Base-by-base conservation (phyloP, 805 yeast genomes). In the Tetrapisispora iriomotensis region DNA sequence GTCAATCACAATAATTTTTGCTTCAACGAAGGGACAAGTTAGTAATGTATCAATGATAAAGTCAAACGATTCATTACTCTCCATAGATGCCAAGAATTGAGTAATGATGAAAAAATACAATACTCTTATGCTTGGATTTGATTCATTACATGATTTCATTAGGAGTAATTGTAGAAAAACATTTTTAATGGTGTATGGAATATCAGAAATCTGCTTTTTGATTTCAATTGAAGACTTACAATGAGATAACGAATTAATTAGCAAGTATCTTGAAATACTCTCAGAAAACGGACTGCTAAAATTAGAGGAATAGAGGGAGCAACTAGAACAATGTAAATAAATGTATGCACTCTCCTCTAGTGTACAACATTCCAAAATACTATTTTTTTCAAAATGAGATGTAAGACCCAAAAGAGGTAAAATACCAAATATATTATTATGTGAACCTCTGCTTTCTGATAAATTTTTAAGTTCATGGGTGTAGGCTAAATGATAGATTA, bases 31-130 rank as follows among this genome's bases (percentile, higher is more conserved):
- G 1, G 94, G 92, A 50, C 94, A 83, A 35, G 72, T 68, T 21
- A 67, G 64, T 36, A 90, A 64, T 0, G 88, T 71, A 53, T 84
- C 88, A 20, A 68, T 52, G 10, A 85, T 64, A 52, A 81, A 83
- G 3, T 64, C 64, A 59, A 75, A 84, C 1, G 82, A 61, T 12
- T 68, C 61, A 1, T 65, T 62, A 42, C 82, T 85, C 0, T 78
- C 72, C 29, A 78, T 59, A 19, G 71, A 52, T 4, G 80, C 70
- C 44, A 88, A 62, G 2, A 84, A 53, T 46, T 77, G 77, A 1
- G 82, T 75, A 29, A 84, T 60, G 26, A 84, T 62, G 1, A 85
- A 77, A 50, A 76, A 72, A 8, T 70, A 65, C 17, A 74, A 63
- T 41, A 52, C 49, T 45, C 71, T 56, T 29, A 58, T 55, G 23